A percentile compares a stretch with the other conserved stretches of the same genome.
phyloP scores from a whole-genome alignment of 106 monocot species.

The Dactylorhiza incarnata region DNA sequence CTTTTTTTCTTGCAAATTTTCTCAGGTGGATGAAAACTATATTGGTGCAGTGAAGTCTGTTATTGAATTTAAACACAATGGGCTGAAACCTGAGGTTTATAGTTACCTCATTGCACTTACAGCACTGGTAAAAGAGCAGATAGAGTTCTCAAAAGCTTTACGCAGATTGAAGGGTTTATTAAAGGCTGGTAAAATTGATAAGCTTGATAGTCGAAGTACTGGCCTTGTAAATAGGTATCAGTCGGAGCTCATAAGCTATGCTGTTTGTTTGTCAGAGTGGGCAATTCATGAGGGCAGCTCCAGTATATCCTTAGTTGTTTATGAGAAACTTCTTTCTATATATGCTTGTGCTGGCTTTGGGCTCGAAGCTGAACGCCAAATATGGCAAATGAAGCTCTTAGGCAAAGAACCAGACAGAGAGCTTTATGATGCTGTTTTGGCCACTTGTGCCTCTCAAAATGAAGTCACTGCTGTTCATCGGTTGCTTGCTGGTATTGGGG shows the following conservation, averaged over 20 bases:
- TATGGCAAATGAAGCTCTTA: conserved; percentile 78
- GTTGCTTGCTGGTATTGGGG: conserved; percentile 51
- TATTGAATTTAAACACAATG: conserved; percentile 66
- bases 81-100: conserved; percentile 69
- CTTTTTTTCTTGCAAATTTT: conserved; percentile 3
- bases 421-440: conserved; percentile 66
- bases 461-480: conserved; percentile 55
- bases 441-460: conserved; percentile 89
- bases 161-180: conserved; percentile 44
- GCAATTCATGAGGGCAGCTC: conserved; percentile 56
- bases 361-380: conserved; percentile 60
- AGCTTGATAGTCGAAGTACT: conserved; percentile 35
- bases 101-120: conserved; percentile 81
- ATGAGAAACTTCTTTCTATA: conserved; percentile 80
- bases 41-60: conserved; percentile 67
- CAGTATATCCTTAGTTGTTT: conserved; percentile 32
- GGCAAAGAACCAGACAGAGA: conserved; percentile 74
- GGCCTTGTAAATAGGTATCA: conserved; percentile 52
- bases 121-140: conserved; percentile 95
- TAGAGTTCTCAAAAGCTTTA: conserved; percentile 83
- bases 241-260: conserved; percentile 45
- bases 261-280: conserved; percentile 55
- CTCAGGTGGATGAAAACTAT: conserved; percentile 77
- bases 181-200: conserved; percentile 30
- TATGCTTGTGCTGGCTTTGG: conserved; percentile 85